Percentiles rank a stretch among this genome's conserved stretches.
Evolutionary conservation across 1,139 yeast species (phyloP).

Genomic region (Yamadazyma aaseri): DNA sequence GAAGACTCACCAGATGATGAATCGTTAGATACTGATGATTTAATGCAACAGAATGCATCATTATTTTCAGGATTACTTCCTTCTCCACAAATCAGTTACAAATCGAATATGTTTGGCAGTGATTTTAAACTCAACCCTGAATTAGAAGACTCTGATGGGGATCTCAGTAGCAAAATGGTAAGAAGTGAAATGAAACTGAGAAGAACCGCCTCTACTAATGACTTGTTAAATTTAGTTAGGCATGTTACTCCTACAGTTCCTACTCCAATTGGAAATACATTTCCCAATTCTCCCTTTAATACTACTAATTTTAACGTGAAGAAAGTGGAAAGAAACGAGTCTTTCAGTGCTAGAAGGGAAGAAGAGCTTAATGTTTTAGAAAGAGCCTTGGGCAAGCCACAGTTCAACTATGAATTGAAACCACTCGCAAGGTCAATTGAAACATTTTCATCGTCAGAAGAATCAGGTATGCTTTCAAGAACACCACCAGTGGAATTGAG

Average conservation of each 20-base stretch:
- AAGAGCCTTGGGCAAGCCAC: constrained; percentile 10
- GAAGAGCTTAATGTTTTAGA: constrained; percentile 11
- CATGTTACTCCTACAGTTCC: constrained; percentile 12
- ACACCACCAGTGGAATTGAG: constrained; percentile 17
- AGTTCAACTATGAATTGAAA: constrained; percentile 24
- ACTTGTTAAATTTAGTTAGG: constrained; percentile 14
- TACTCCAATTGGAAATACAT: constrained; percentile 7
- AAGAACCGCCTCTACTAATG: constrained; percentile 18
- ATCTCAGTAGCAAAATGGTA: constrained; percentile 7
- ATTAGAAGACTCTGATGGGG: constrained; percentile 6
- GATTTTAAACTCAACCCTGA: constrained; percentile 14
- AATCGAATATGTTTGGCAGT: constrained; percentile 30
- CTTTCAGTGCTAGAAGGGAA: constrained; percentile 15
- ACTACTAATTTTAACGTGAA: constrained; percentile 4
- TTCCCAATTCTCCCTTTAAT: constrained; percentile 5
- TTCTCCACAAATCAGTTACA: constrained; percentile 40
- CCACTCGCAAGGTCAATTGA: constrained; percentile 34
- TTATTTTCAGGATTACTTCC: constrained; percentile 35
- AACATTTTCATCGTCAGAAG: constrained; percentile 22
- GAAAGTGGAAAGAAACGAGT: constrained; percentile 1
- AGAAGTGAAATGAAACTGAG: constrained; percentile 16
- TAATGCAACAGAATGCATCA: constrained; percentile 33
- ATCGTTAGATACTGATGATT: constrained; percentile 31
- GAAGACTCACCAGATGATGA: constrained; percentile 18
- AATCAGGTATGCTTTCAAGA: constrained; percentile 14